phyloP scores from a whole-genome alignment of 2,329 filamentous ascomycete species.

The Colletotrichum viniferum region DNA sequence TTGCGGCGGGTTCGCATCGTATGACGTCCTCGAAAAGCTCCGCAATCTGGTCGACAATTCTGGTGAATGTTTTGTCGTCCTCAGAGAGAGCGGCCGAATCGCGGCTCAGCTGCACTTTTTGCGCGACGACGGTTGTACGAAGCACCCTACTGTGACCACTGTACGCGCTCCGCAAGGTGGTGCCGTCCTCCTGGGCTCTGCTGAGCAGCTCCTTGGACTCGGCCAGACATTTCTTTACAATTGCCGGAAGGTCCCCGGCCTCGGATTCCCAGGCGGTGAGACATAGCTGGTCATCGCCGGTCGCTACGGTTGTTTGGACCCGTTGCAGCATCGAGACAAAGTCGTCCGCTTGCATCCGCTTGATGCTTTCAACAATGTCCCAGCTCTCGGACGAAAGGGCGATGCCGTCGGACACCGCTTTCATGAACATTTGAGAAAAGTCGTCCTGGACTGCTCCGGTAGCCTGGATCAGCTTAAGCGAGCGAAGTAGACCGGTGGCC shows the following conservation, averaged over 20 bases:
- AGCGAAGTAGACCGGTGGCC: constrained; percentile 51
- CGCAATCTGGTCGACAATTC: constrained; percentile 62
- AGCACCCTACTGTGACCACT: constrained; percentile 72
- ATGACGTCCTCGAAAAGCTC: constrained; percentile 47
- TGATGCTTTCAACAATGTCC: constrained; percentile 61
- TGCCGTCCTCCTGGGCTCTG: constrained; percentile 47
- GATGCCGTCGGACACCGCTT: constrained; percentile 63
- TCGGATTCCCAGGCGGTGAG: constrained; percentile 37
- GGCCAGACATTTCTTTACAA: constrained; percentile 45
- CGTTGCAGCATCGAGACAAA: constrained; percentile 45
- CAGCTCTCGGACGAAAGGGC: constrained; percentile 52
- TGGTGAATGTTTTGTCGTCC: constrained; percentile 73
- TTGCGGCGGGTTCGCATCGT: constrained; percentile 41
- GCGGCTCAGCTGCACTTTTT: constrained; percentile 80
- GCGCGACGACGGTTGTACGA: constrained; percentile 79
- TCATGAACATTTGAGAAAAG: constrained; percentile 65
- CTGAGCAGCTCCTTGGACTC: constrained; percentile 52
- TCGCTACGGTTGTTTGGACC: constrained; percentile 40
- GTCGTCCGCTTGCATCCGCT: constrained; percentile 61
- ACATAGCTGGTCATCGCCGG: constrained; percentile 41
- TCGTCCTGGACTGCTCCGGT: constrained; percentile 38
- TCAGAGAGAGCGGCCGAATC: constrained; percentile 74
- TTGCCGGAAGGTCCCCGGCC: constrained; percentile 31
- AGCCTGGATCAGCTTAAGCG: constrained; percentile 50
- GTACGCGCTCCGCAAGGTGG: constrained; percentile 74